phyloP scores from a whole-genome alignment of 2,329 filamentous ascomycete genomes.

The Lachnellula subtilissima region DNA sequence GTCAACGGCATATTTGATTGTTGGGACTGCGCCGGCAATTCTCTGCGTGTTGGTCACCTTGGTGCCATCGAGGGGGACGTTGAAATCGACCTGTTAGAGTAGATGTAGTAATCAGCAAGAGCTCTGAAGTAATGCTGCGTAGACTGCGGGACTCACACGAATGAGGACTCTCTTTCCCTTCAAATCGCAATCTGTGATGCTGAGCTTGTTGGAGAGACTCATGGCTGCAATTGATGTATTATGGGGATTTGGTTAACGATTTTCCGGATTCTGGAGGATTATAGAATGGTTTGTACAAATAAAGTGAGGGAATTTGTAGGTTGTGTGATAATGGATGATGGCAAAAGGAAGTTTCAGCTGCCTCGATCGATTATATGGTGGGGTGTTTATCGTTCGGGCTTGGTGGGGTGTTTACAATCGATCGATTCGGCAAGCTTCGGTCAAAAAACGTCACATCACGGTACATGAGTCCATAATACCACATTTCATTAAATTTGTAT shows the following conservation, averaged over 20 bases:
- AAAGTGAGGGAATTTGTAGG: conserved; percentile 13
- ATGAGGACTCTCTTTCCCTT: conserved; percentile 98
- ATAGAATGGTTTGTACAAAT: conserved; percentile 1
- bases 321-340: conserved; percentile 11
- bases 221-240: conserved; percentile 48
- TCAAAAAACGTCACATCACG: background rate
- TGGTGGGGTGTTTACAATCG: conserved; percentile 4
- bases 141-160: conserved; percentile 59
- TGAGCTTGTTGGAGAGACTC: conserved; percentile 98
- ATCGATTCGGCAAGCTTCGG: background rate
- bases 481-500: background rate
- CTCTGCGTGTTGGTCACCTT: conserved; percentile 98
- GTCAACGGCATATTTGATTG: conserved; percentile 90
- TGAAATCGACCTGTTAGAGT: conserved; percentile 84
- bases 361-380: conserved; percentile 5
- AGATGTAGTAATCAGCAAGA: conserved; percentile 1
- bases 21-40: conserved; percentile 91
- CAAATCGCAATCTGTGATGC: conserved; percentile 92
- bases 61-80: conserved; percentile 89
- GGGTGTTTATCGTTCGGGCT: background rate
- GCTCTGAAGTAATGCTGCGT: background rate
- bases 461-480: background rate
- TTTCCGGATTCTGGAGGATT: background rate
- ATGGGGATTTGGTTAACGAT: background rate
- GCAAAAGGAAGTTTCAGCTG: conserved; percentile 15